Evolutionary conservation across 352 stramenopile species (phyloP), one percentile per base, ranked within the genome.

Genomic region (Elongisporangium anandrum): DNA sequence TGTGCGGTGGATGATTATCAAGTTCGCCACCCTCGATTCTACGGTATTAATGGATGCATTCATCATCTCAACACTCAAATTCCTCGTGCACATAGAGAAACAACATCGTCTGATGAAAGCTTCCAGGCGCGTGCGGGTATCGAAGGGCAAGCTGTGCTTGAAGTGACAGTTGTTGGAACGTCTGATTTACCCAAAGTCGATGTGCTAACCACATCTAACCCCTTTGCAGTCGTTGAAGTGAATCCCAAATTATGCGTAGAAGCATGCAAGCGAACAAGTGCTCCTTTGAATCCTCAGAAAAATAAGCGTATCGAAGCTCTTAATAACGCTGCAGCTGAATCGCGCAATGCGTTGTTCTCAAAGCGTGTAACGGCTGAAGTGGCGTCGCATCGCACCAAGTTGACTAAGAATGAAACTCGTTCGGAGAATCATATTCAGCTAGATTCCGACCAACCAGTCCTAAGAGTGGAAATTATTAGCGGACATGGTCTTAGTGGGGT

Each of bases 1-100:
- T 92, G 82, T 29, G 78, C 76, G 1, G 78, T 82, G 9, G 60
- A 77, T 26, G 79, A 89, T 41, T 92, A 92, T 51, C 79, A 79
- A 49, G 23, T 72, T 2, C 74, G 71, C 3, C 69, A 90, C 12
- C 82, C 82, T 2, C 70, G 79, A n/a, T 92, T 92, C 56, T 92
- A 92, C 55, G 82, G 82, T 6, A 79, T 92, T 48, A 92, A 92
- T 52, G 82, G 82, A 10, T 90, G 79, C 61, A 88, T 92, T 59
- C 79, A 92, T 38, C 72, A 84, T 16, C 60, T 89, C 7, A 87
- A 88, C 49, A 65, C 70, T 4, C 79, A 88, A 50, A 80, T 92
- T 45, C 57, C 78, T 6, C 69, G 74, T 23, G 78, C 82, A 2
- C 78, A 89, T 60, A 66, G 67, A n/a, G 74, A 88, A 23, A 83